phyloP scores from a whole-genome alignment of 2,329 filamentous ascomycete genomes.

The Talaromyces sp. region DNA sequence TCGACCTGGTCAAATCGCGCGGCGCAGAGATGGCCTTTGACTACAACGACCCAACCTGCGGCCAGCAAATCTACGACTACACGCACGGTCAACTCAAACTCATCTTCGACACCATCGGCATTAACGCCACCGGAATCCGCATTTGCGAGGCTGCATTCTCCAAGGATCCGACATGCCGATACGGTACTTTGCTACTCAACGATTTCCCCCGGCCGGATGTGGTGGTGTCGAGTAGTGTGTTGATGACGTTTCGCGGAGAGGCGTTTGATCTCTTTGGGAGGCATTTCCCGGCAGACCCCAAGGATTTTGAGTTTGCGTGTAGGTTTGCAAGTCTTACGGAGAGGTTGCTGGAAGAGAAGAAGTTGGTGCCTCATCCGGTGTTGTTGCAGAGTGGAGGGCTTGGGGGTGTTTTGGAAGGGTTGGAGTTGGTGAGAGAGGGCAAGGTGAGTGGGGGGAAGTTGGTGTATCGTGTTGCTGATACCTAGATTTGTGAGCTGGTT shows the following conservation, averaged over 20 bases:
- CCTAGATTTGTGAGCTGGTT: background rate
- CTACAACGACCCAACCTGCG: conserved; percentile 27
- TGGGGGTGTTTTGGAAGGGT: conserved; percentile 18
- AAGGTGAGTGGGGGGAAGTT: conserved; percentile 17
- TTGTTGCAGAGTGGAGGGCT: conserved; percentile 28
- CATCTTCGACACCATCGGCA: conserved; percentile 25
- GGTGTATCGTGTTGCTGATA: conserved; percentile 3
- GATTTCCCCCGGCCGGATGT: background rate
- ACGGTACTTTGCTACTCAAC: conserved; percentile 14
- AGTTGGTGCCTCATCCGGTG: conserved; percentile 35
- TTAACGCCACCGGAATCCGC: conserved; percentile 18
- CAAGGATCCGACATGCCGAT: background rate
- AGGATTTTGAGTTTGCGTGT: conserved; percentile 18
- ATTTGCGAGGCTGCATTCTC: conserved; percentile 11
- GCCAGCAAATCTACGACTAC: conserved; percentile 23
- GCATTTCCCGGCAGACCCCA: background rate
- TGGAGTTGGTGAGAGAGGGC: conserved; percentile 11
- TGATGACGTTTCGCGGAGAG: conserved; percentile 14
- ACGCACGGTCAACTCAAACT: conserved; percentile 30
- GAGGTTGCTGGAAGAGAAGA: conserved; percentile 16
- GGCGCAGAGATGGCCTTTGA: conserved; percentile 33
- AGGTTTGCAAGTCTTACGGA: conserved; percentile 33
- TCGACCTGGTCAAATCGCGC: conserved; percentile 26
- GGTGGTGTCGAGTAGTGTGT: conserved; percentile 16
- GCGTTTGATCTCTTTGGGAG: conserved; percentile 17